Percentiles rank a stretch among this genome's conserved stretches.
These are phyloP conservation scores for Pyricularia grisea DNA, from an alignment of 2,329 filamentous ascomycete genomes.

Conservation along the genomic window DNA sequence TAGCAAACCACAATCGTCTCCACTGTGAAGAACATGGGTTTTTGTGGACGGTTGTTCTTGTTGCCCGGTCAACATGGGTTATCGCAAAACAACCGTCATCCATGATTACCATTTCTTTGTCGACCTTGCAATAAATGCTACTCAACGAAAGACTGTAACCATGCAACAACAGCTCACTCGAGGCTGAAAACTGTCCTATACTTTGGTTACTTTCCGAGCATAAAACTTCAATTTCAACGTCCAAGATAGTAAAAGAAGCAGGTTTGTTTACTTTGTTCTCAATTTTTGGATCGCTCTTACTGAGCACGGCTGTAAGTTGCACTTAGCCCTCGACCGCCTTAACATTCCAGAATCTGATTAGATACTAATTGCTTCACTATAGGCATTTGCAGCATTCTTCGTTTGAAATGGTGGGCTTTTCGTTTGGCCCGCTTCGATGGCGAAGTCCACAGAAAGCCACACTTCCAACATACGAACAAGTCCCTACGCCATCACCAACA, in stretches of 20 bases:
- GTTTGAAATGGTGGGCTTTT: constrained; percentile 36
- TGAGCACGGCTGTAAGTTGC: neutral
- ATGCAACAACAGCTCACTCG: neutral
- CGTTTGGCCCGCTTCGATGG: constrained; percentile 34
- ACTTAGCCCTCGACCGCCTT: neutral
- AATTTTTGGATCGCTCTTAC: neutral
- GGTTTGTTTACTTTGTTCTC: neutral
- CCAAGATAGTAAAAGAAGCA: neutral
- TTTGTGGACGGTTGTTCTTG: neutral
- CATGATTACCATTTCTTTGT: neutral
- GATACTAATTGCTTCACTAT: neutral
- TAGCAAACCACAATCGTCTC: neutral
- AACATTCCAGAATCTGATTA: neutral
- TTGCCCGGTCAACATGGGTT: neutral
- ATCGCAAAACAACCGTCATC: neutral
- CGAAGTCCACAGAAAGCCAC: constrained; percentile 30
- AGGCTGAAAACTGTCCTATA: neutral
- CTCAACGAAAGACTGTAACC: neutral
- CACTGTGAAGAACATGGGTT: neutral
- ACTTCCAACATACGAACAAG: constrained; percentile 42
- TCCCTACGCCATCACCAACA: constrained; percentile 22
- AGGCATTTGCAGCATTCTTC: neutral
- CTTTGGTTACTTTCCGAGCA: neutral
- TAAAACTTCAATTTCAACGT: neutral
- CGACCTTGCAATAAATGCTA: neutral